Percentiles rank a stretch among this genome's conserved stretches.
Conservation (phyloP, 2,329 filamentous ascomycete genomes). For the Trichoderma oligosporum region DNA sequence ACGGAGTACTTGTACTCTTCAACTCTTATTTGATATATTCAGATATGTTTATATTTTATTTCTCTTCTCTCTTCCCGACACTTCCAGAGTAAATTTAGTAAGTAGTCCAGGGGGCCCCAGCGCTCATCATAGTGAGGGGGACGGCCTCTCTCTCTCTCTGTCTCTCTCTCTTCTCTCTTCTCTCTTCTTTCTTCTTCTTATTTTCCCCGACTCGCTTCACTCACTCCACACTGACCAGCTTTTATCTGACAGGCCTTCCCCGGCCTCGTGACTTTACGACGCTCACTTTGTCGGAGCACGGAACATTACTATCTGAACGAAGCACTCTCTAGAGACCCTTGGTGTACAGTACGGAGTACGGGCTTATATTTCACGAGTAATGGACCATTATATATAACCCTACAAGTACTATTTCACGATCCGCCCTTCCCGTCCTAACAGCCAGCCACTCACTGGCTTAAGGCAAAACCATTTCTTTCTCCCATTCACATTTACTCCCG, state of each 20-base stretch:
- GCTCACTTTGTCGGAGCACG: no score
- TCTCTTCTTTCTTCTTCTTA: neutral
- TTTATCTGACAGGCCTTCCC: conserved; percentile 9
- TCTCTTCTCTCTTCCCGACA: no score
- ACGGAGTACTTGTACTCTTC: no score
- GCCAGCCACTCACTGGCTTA: neutral
- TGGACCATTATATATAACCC: neutral
- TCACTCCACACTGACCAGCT: conserved; percentile 17
- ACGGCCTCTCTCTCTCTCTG: neutral
- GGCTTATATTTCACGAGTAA: no score
- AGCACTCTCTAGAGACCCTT: no score
- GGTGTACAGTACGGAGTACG: no score
- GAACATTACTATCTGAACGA: no score
- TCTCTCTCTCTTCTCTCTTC: neutral
- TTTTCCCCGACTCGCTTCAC: neutral
- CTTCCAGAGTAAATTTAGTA: no score
- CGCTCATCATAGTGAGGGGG: neutral
- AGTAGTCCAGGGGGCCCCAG: no score
- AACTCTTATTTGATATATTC: no score
- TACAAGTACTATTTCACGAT: neutral
- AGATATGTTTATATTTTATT: no score
- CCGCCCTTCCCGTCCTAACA: neutral
- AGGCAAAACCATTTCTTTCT: neutral
- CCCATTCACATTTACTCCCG: neutral
- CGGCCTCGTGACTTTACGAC: neutral